Evolutionary conservation across 2,329 filamentous ascomycete species (phyloP).

Genomic region (Phaeosphaeria sp.): DNA sequence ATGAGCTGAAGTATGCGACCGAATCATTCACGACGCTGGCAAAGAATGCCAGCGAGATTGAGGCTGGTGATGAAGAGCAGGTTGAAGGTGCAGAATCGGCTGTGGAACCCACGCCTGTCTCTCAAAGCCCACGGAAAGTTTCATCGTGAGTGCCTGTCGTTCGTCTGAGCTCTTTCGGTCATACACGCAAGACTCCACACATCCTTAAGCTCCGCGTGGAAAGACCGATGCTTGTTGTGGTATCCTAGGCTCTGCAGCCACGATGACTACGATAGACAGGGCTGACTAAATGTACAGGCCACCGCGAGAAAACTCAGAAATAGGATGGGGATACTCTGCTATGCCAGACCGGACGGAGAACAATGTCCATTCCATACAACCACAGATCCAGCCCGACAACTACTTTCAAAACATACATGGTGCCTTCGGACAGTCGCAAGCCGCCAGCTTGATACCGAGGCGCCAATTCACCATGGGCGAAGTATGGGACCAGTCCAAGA

Average conservation of each 20-base stretch:
- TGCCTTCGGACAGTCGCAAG: conserved; percentile 4
- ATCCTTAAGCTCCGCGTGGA: background rate
- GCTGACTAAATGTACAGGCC: conserved; percentile 9
- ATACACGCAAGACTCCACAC: background rate
- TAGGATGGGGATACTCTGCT: conserved; percentile 38
- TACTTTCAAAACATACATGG: conserved; percentile 19
- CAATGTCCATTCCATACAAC: background rate
- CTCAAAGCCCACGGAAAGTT: background rate
- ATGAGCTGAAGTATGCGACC: conserved; percentile 63
- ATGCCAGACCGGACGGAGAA: conserved; percentile 1
- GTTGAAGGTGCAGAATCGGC: conserved; percentile 38
- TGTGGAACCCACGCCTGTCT: background rate
- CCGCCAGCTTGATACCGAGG: conserved; percentile 17
- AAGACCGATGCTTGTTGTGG: background rate
- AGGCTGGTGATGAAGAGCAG: conserved; percentile 36
- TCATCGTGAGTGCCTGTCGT: conserved; percentile 1
- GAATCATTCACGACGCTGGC: conserved; percentile 65
- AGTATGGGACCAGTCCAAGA: conserved; percentile 28
- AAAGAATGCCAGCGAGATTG: conserved; percentile 51
- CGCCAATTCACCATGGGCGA: conserved; percentile 23
- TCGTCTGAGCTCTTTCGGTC: background rate
- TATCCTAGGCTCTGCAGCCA: too few species aligned
- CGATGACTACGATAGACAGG: too few species aligned
- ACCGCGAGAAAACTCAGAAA: conserved; percentile 8
- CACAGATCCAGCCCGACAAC: conserved; percentile 12